Percentiles rank a stretch among this genome's conserved stretches.
These are phyloP conservation scores for Ustilago sp. DNA, from an alignment of 1,284 basidiomycete genomes.

Conservation along the genomic window DNA sequence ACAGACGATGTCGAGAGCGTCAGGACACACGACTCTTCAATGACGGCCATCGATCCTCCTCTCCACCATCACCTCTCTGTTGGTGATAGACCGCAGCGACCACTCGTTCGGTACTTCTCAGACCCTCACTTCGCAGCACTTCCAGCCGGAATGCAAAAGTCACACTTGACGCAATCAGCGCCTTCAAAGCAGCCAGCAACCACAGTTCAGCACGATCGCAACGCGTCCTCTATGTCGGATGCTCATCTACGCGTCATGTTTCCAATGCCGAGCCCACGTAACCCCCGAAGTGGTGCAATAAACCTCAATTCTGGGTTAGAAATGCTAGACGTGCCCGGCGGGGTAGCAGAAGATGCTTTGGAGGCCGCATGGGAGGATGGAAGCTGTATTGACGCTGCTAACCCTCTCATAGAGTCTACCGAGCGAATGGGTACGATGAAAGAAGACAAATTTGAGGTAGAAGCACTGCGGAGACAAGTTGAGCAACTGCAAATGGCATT, in stretches of 20 bases:
- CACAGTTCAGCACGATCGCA: neutral
- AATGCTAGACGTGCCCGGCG: neutral
- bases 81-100: neutral
- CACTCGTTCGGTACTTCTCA: neutral
- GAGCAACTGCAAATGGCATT: conserved; percentile 51
- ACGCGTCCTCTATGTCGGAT: neutral
- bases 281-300: neutral
- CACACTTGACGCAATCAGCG: neutral
- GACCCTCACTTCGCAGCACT: neutral
- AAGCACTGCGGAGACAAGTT: conserved; percentile 38
- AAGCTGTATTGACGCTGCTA: conserved; percentile 23
- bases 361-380: conserved; percentile 40
- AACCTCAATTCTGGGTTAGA: neutral
- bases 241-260: neutral
- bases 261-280: conserved; percentile 13
- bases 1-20: conserved; percentile 18
- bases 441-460: conserved; percentile 33
- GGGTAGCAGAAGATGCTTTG: neutral
- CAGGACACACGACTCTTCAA: conserved; percentile 13
- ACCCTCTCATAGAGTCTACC: conserved; percentile 5
- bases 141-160: neutral
- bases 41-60: conserved; percentile 7
- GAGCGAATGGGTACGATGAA: too few species aligned
- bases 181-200: neutral
- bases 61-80: neutral